Percentiles rank a stretch among this genome's conserved stretches.
Evolutionary conservation across 208 protist species (phyloP).

Genomic region (Trypanosoma melophagium): DNA sequence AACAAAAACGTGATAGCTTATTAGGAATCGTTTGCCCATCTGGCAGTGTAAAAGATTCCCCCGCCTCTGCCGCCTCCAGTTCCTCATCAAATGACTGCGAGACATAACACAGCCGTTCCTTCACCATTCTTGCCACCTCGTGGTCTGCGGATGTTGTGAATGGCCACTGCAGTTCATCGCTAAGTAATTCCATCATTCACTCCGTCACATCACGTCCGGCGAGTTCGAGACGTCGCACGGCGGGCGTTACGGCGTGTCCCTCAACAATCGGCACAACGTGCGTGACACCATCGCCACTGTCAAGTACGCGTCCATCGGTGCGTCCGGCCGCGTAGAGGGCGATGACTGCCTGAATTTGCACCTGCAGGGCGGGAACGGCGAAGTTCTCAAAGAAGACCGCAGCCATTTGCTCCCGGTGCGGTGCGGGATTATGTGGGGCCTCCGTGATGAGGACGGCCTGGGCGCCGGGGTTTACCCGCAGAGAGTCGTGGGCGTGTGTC

Average conservation of each 20-base stretch:
- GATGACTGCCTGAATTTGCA: slow-evolving; percentile 96
- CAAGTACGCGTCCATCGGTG: slow-evolving; percentile 91
- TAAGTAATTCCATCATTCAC: slow-evolving; percentile 94
- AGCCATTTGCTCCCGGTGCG: slow-evolving; percentile 94
- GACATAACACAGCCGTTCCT: slow-evolving; percentile 93
- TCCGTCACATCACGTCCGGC: slow-evolving; percentile 95
- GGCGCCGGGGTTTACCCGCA: slow-evolving; percentile 94
- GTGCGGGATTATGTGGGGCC: slow-evolving; percentile 91
- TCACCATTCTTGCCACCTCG: slow-evolving; percentile 95
- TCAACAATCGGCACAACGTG: slow-evolving; percentile 94
- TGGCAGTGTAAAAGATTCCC: slow-evolving; percentile 90
- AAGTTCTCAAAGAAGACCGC: slow-evolving; percentile 95
- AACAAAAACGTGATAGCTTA: slow-evolving; percentile 83
- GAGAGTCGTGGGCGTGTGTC: slow-evolving; percentile 98
- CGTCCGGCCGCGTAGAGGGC: slow-evolving; percentile 92
- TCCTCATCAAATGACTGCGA: slow-evolving; percentile 94
- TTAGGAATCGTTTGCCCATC: slow-evolving; percentile 92
- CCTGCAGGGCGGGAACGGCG: slow-evolving; percentile 84
- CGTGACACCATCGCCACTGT: slow-evolving; percentile 93
- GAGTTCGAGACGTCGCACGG: slow-evolving; percentile 85
- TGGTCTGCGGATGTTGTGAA: slow-evolving; percentile 96
- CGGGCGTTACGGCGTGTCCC: slow-evolving; percentile 85
- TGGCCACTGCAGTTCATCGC: slow-evolving; percentile 85
- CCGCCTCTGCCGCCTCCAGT: slow-evolving; percentile 55
- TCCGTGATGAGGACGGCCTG: slow-evolving; percentile 95